Conservation (phyloP, 192 early-diverging fungal genomes). For the Coemansia umbellata region DNA sequence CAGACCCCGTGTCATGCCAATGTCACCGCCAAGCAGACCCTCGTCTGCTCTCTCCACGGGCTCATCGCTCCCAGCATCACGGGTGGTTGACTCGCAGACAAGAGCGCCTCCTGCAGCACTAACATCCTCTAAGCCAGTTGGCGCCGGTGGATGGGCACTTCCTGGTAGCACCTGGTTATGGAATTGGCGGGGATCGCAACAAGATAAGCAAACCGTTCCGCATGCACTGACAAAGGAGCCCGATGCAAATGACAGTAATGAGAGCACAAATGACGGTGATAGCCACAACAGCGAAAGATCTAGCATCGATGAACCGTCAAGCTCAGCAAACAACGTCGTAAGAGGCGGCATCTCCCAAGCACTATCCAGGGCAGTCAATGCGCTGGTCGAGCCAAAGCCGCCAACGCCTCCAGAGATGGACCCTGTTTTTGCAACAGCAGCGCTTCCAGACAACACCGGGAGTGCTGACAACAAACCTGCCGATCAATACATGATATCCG, state of each 20-base stretch:
- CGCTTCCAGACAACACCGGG: background rate
- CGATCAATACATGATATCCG: slow-evolving; percentile 15
- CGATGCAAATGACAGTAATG: background rate
- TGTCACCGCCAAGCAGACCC: background rate
- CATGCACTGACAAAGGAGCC: no score
- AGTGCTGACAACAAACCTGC: background rate
- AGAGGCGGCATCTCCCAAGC: slow-evolving; percentile 30
- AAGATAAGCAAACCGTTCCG: background rate
- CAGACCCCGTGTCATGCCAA: background rate
- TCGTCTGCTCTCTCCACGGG: background rate
- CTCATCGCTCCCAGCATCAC: background rate
- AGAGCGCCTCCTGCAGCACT: background rate
- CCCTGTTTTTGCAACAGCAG: slow-evolving; percentile 15
- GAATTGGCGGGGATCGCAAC: slow-evolving; percentile 13
- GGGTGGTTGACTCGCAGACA: background rate
- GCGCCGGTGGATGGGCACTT: slow-evolving; percentile 1
- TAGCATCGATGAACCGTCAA: background rate
- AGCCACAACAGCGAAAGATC: slow-evolving; percentile 4
- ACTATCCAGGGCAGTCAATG: slow-evolving; percentile 40
- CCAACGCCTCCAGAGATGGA: slow-evolving; percentile 43
- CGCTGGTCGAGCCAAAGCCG: slow-evolving; percentile 36
- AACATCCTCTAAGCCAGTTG: background rate
- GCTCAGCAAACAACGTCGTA: background rate
- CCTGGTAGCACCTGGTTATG: slow-evolving; percentile 28
- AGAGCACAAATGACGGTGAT: background rate